These are phyloP conservation scores for Paramyrothecium roridum DNA, from an alignment of 2,329 filamentous ascomycete species.

Conservation along the genomic window DNA sequence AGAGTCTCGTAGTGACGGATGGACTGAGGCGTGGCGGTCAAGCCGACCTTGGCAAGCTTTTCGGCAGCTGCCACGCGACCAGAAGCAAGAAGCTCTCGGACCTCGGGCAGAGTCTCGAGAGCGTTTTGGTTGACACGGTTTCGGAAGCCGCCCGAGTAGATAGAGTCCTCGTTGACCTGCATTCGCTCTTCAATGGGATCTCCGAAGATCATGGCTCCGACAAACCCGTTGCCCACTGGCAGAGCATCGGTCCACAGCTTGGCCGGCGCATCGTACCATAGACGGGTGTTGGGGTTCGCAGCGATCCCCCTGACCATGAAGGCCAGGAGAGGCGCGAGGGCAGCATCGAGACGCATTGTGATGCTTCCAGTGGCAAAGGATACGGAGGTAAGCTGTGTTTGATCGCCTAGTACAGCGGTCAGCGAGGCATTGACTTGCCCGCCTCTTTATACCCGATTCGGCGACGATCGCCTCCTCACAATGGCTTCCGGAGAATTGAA, in stretches of 20 bases:
- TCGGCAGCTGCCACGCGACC: not conserved
- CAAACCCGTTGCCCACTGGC: not conserved
- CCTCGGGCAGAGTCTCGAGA: not conserved
- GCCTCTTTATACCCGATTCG: not conserved
- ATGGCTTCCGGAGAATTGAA: not conserved
- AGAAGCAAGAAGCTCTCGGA: not conserved
- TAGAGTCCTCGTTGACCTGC: slow-evolving; percentile 1
- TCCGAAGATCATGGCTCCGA: slow-evolving; percentile 1
- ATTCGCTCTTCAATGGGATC: slow-evolving; percentile 1
- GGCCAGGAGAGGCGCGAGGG: not conserved
- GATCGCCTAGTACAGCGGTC: not conserved
- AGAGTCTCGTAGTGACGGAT: slow-evolving; percentile 3
- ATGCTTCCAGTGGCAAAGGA: not conserved
- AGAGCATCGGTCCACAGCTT: slow-evolving; percentile 1
- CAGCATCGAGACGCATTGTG: not conserved
- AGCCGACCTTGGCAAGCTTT: slow-evolving; percentile 1
- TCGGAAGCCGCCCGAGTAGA: slow-evolving; percentile 2
- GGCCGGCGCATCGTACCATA: slow-evolving; percentile 1
- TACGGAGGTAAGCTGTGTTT: no score
- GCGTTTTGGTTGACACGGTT: slow-evolving; percentile 1
- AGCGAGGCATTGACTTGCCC: not conserved
- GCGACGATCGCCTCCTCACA: not conserved
- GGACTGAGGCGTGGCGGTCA: slow-evolving; percentile 1
- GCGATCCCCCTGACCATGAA: not conserved
- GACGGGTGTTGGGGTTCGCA: slow-evolving; percentile 4